These are phyloP conservation scores for Echinosophora koreensis DNA, from an alignment of 306 rosid species.

Conservation along the genomic window DNA sequence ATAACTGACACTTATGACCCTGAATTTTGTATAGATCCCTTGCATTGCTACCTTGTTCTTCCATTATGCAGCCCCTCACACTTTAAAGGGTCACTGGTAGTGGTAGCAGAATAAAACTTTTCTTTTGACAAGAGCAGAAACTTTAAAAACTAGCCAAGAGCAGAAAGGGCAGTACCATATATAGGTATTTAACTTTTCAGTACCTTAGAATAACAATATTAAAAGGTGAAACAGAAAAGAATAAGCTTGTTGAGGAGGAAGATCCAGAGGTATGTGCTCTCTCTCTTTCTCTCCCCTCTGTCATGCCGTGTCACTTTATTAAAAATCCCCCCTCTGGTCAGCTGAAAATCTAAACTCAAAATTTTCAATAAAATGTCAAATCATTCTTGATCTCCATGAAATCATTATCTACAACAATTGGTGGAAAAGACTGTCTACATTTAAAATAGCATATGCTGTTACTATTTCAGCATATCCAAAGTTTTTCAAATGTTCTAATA, in stretches of 20 bases:
- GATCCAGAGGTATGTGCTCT: constrained; percentile 50
- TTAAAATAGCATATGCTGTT: constrained; percentile 28
- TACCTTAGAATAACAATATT: constrained; percentile 40
- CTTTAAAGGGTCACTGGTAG: constrained; percentile 39
- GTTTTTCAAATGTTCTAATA: not conserved
- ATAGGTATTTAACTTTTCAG: constrained; percentile 38
- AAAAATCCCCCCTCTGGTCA: not conserved
- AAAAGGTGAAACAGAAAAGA: constrained; percentile 31
- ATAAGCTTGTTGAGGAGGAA: constrained; percentile 45
- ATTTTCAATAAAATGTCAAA: constrained; percentile 9
- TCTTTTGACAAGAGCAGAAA: constrained; percentile 21
- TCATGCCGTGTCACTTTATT: constrained; percentile 21
- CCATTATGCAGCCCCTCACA: constrained; percentile 46
- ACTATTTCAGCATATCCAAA: constrained; percentile 44
- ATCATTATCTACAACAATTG: constrained; percentile 26
- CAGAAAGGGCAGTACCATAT: constrained; percentile 39
- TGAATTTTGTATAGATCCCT: constrained; percentile 1
- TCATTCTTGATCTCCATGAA: constrained; percentile 20
- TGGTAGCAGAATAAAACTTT: constrained; percentile 41
- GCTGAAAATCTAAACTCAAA: not conserved
- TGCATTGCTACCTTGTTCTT: constrained; percentile 20
- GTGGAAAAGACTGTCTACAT: constrained; percentile 26
- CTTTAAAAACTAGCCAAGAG: constrained; percentile 47
- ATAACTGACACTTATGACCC: constrained; percentile 2
- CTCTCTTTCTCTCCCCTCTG: constrained; percentile 5